Base-by-base conservation (phyloP, 257 asterid species). In the Eustoma russellianum region DNA sequence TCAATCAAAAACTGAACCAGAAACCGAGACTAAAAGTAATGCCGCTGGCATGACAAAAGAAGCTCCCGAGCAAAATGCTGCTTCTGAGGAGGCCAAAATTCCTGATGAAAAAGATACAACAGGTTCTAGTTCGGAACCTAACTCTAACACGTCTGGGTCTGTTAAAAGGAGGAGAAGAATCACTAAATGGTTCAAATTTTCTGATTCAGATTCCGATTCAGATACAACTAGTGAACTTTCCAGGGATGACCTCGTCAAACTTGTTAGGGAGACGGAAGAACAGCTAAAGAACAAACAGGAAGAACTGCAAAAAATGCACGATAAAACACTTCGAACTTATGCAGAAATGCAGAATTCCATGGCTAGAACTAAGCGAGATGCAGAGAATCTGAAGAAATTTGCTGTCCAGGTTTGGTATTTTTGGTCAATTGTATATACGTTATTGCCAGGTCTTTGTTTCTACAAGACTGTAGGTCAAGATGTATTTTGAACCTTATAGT, bases 341-440 rank as follows among this genome's bases (percentile, higher is more conserved):
- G 95, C 97, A 7, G 97, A 89, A 70, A 76, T 79, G 92, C 92
- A 89, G 67, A 89, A 89, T 55, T 72, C 82, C 48, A 83, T 81
- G 82, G 86, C 70, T 47, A 86, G 97, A 46, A 74, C 79, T 17
- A 79, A 72, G 66, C 93, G 97, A 11, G 95, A 89, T 43, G 76
- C 94, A 9, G 97, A 89, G 61, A 85, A 89, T 61, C 24, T 89
- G 56, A 89, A 83, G 70, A 89, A 83, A 61, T 83, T 83, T 59
- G 95, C 97, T 13, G 70, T 89, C 70, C 95, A 83, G 91, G 94
- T 85, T 49, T 50, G 46, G 69, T 52, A n/a, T 14, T 30, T 14
- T 45, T 33, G 15, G 33, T 33, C 40, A 24, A 24, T 0, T 0
- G 28, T 35, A 52, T 48, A 41, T 33, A n/a, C 19, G 10, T 15